Conservation (phyloP, 169 alveolate species). For the Perkinsus chesapeaki region DNA sequence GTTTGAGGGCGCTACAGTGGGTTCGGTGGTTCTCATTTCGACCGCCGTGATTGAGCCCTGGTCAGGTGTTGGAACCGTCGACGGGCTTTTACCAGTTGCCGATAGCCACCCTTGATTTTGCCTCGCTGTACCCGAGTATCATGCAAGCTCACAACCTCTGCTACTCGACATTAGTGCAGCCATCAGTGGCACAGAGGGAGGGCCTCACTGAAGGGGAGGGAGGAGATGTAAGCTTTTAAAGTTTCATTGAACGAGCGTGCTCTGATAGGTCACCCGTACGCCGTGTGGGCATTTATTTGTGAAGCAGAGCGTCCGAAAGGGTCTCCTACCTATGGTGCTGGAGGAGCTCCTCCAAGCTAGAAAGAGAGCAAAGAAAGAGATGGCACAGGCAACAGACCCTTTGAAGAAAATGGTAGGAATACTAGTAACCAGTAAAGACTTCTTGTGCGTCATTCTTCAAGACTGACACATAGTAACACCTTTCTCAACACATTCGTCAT, state of each 20-base stretch:
- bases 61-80: constrained; percentile 86
- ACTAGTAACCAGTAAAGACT: not conserved
- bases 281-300: constrained; percentile 70
- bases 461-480: too few species aligned
- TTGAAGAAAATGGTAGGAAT: constrained; percentile 56
- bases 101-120: constrained; percentile 97
- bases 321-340: constrained; percentile 91
- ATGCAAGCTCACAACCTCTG: constrained; percentile 98
- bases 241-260: not conserved
- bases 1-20: constrained; percentile 91
- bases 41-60: constrained; percentile 83
- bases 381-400: constrained; percentile 82
- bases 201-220: constrained; percentile 20
- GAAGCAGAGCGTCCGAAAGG: constrained; percentile 56
- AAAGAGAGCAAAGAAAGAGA: constrained; percentile 84
- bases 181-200: constrained; percentile 11
- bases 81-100: constrained; percentile 93
- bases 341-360: constrained; percentile 94
- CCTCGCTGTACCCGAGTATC: constrained; percentile 97
- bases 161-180: constrained; percentile 87
- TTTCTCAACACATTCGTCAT: too few species aligned
- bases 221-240: constrained; percentile 20
- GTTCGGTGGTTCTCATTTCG: constrained; percentile 23
- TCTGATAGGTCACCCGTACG: constrained; percentile 36
- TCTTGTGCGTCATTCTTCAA: too few species aligned